These are phyloP conservation scores for Leccinellum luteum DNA, from an alignment of 768 basidiomycete genomes.

Conservation along the genomic window DNA sequence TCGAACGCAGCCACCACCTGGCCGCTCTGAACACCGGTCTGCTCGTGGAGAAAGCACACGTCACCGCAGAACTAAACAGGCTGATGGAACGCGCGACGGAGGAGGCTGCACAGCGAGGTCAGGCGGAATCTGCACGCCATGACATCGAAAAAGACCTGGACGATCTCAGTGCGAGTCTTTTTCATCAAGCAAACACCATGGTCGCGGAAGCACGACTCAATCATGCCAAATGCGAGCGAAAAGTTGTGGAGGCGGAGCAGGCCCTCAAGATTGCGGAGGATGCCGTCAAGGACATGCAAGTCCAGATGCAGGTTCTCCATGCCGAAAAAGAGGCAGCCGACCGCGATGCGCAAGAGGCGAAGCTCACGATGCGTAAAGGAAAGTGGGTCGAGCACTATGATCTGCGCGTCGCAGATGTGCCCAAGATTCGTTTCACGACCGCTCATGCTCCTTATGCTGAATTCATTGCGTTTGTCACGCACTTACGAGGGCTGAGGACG, in stretches of 20 bases:
- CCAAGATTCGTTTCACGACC: conserved; percentile 50
- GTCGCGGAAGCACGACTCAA: conserved; percentile 86
- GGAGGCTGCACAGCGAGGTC: conserved; percentile 86
- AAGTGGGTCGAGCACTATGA: conserved; percentile 56
- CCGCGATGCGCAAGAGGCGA: conserved; percentile 47
- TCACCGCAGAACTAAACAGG: conserved; percentile 86
- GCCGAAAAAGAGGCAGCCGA: conserved; percentile 65
- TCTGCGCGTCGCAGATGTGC: conserved; percentile 24
- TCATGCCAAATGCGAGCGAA: conserved; percentile 65
- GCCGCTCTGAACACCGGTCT: conserved; percentile 88
- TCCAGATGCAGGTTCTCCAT: conserved; percentile 75
- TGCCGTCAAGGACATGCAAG: conserved; percentile 79
- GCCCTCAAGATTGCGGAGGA: conserved; percentile 85
- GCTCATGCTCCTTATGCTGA: conserved; percentile 79
- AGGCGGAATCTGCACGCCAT: conserved; percentile 78
- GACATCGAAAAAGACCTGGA: conserved; percentile 94
- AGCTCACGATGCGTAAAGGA: conserved; percentile 57
- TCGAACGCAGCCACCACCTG: conserved; percentile 83
- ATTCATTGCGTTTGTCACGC: conserved; percentile 71
- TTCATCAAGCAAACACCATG: conserved; percentile 95
- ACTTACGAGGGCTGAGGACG: conserved; percentile 69
- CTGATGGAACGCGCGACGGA: conserved; percentile 95
- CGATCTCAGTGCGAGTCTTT: conserved; percentile 87
- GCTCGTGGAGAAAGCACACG: conserved; percentile 87
- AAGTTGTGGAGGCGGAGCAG: conserved; percentile 72